phyloP scores from a whole-genome alignment of 106 monocot species.

The Platanthera guangdongensis region DNA sequence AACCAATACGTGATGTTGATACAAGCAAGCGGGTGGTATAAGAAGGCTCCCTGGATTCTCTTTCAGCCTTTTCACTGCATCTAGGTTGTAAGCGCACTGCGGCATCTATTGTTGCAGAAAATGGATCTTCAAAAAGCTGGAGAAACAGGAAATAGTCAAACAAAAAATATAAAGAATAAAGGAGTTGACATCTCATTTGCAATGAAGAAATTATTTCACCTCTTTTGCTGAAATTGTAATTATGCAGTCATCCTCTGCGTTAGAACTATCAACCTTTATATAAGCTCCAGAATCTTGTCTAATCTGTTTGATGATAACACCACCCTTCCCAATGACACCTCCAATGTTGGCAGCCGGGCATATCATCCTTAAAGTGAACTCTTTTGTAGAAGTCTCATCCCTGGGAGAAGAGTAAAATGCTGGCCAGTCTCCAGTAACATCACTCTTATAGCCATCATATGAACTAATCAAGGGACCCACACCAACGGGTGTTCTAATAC shows the following conservation, averaged over 20 bases:
- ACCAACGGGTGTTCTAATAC: conserved; percentile 37
- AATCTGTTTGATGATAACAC: conserved; percentile 65
- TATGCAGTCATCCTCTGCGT: conserved; percentile 61
- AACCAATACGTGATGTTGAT: conserved; percentile 88
- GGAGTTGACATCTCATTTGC: background rate
- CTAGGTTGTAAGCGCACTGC: conserved; percentile 80
- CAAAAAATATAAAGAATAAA: background rate
- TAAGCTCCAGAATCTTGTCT: conserved; percentile 70
- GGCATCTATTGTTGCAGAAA: conserved; percentile 87
- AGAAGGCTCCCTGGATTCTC: conserved; percentile 53
- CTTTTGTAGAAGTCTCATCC: conserved; percentile 66
- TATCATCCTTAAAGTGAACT: conserved; percentile 67
- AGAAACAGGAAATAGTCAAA: conserved; percentile 2
- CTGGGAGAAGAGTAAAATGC: conserved; percentile 50
- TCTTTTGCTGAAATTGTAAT: conserved; percentile 66
- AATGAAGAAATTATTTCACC: conserved; percentile 15
- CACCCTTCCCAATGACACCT: conserved; percentile 88
- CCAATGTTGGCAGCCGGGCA: conserved; percentile 74
- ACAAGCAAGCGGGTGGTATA: conserved; percentile 86
- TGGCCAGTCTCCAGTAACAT: conserved; percentile 59
- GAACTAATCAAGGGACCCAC: conserved; percentile 42
- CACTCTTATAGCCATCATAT: conserved; percentile 75
- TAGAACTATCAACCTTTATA: conserved; percentile 64
- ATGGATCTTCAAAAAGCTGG: conserved; percentile 82
- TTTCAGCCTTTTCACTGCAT: conserved; percentile 83